A percentile compares a stretch with the other conserved stretches of the same genome.
phyloP scores from a whole-genome alignment of 108 stramenopile genomes.

The Conticribra weissflogii region DNA sequence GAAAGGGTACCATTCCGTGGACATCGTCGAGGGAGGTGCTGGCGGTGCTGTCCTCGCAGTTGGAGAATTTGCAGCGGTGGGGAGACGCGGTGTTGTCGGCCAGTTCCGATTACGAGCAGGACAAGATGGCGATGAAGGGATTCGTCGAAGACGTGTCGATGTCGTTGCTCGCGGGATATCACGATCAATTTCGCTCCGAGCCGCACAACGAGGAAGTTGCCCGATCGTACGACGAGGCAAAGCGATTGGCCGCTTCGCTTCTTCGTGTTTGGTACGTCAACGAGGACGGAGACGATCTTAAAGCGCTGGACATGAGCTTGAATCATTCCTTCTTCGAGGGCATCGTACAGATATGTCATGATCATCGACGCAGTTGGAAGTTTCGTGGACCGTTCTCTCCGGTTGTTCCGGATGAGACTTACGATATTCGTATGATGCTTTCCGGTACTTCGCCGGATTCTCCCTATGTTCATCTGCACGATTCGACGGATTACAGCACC shows the following conservation, averaged over 20 bases:
- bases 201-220: conserved; percentile 4
- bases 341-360: conserved; percentile 51
- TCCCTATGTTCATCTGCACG: conserved; percentile 20
- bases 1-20: conserved; percentile 21
- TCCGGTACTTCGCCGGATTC: conserved; percentile 5
- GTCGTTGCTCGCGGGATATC: conserved; percentile 22
- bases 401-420: conserved; percentile 21
- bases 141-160: conserved; percentile 32
- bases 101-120: conserved; percentile 9
- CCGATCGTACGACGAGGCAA: conserved; percentile 34
- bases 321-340: conserved; percentile 43
- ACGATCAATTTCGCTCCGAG: conserved; percentile 10
- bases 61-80: conserved; percentile 14
- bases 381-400: conserved; percentile 21
- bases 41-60: conserved; percentile 17
- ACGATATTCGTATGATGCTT: conserved; percentile 36
- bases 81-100: conserved; percentile 5
- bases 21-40: conserved; percentile 35
- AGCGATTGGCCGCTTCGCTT: conserved; percentile 29
- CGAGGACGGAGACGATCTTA: conserved; percentile 25
- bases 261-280: conserved; percentile 33
- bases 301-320: conserved; percentile 30
- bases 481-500: conserved; percentile 24
- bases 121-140: conserved; percentile 5
- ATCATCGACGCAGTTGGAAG: conserved; percentile 46